Conservation (phyloP, 495 filamentous ascomycete species). For the Penicillium macrosclerotiorum region DNA sequence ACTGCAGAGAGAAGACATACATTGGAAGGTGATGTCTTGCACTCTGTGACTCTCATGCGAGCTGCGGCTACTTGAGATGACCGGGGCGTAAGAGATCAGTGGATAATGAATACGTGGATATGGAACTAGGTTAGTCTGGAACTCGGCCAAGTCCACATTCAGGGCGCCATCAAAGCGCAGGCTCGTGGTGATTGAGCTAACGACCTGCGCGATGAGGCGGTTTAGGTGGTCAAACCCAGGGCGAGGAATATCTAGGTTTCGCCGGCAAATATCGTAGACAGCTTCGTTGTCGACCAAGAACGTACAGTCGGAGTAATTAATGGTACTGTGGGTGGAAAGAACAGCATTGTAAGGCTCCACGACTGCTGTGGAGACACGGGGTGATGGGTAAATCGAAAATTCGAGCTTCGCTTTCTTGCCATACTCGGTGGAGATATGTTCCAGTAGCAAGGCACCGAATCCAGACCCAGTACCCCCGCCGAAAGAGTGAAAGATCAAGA, state of each 20-base stretch:
- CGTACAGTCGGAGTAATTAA: slow-evolving; percentile 98
- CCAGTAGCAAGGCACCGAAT: slow-evolving; percentile 96
- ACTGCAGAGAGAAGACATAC: too few species aligned
- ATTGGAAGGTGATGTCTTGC: slow-evolving; percentile 62
- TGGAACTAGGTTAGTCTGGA: slow-evolving; percentile 98
- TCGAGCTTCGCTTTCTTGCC: slow-evolving; percentile 99
- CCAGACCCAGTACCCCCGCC: slow-evolving; percentile 98
- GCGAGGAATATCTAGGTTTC: slow-evolving; percentile 93
- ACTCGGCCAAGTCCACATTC: slow-evolving; percentile 99
- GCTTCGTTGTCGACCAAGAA: slow-evolving; percentile 99
- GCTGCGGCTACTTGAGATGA: slow-evolving; percentile 89
- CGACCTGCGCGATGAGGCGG: slow-evolving; percentile 96
- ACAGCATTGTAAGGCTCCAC: slow-evolving; percentile 99
- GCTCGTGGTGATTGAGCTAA: slow-evolving; percentile 97
- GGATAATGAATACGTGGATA: slow-evolving; percentile 99
- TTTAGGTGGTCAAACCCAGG: slow-evolving; percentile 98
- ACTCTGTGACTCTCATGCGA: slow-evolving; percentile 84
- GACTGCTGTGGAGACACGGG: slow-evolving; percentile 90
- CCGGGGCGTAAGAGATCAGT: slow-evolving; percentile 90
- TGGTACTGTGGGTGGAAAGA: slow-evolving; percentile 95
- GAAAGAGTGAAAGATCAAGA: slow-evolving; percentile 99
- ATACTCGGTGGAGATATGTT: slow-evolving; percentile 95
- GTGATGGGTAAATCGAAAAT: slow-evolving; percentile 97
- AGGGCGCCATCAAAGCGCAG: slow-evolving; percentile 98
- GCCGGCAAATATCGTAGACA: slow-evolving; percentile 98